phyloP scores from a whole-genome alignment of 2,329 filamentous ascomycete genomes.

The Neoarthrinium moseri region DNA sequence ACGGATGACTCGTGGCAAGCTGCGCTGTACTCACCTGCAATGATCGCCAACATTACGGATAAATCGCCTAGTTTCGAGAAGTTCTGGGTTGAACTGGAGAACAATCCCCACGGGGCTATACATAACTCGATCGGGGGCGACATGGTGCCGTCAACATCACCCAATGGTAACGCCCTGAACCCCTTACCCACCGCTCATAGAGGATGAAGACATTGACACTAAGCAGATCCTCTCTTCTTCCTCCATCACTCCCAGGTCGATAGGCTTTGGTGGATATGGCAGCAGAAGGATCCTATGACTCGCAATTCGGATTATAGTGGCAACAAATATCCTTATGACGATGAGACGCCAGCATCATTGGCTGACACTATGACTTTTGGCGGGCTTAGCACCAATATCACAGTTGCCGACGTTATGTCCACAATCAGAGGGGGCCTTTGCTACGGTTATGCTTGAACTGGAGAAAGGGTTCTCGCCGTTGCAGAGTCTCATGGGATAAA shows the following conservation, averaged over 20 bases:
- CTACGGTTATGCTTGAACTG: background rate
- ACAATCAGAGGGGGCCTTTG: background rate
- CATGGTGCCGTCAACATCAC: slow-evolving; percentile 11
- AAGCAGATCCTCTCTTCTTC: slow-evolving; percentile 6
- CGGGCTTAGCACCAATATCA: background rate
- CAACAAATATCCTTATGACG: background rate
- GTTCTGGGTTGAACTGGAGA: slow-evolving; percentile 6
- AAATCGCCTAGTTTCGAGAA: slow-evolving; percentile 1
- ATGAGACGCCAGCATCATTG: background rate
- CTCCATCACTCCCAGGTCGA: slow-evolving; percentile 9
- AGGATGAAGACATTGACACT: no score
- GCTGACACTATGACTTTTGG: background rate
- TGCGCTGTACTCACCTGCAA: background rate
- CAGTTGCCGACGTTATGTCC: background rate
- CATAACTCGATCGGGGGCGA: slow-evolving; percentile 10
- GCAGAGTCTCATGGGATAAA: no score
- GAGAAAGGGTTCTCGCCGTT: no score
- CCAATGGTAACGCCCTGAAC: no score
- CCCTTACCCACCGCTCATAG: no score
- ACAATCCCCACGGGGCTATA: slow-evolving; percentile 7
- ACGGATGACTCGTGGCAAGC: background rate
- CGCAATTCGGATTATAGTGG: background rate
- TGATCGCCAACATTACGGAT: slow-evolving; percentile 7
- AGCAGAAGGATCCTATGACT: background rate
- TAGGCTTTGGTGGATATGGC: slow-evolving; percentile 10